phyloP scores from a whole-genome alignment of 2,329 filamentous ascomycete genomes.

The Fusarium sp. region DNA sequence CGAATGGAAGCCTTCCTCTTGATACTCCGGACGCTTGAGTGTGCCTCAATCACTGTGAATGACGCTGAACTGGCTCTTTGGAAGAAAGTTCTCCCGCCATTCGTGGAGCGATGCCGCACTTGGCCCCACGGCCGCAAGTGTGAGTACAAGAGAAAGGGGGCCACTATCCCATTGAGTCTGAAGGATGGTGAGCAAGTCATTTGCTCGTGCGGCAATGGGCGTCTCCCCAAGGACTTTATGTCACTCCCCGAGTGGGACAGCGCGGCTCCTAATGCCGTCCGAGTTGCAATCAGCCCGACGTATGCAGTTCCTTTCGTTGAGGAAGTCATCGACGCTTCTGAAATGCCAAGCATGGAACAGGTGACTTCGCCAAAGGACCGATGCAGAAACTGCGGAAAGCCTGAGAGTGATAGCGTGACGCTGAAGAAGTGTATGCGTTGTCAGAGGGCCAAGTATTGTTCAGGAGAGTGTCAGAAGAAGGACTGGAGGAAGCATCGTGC shows the following conservation, averaged over 20 bases:
- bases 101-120: constrained; percentile 62
- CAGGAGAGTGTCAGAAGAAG: constrained; percentile 62
- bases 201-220: constrained; percentile 60
- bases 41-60: constrained; percentile 56
- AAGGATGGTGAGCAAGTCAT: constrained; percentile 53
- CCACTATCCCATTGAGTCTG: constrained; percentile 54
- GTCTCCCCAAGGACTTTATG: constrained; percentile 55
- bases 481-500: constrained; percentile 66
- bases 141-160: constrained; percentile 55
- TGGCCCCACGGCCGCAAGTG: constrained; percentile 58
- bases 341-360: constrained; percentile 22
- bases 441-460: constrained; percentile 61
- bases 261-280: constrained; percentile 58
- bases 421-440: constrained; percentile 62
- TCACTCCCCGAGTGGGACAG: constrained; percentile 58
- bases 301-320: constrained; percentile 61
- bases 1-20: constrained; percentile 55
- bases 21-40: constrained; percentile 51
- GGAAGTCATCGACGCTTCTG: constrained; percentile 48
- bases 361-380: constrained; percentile 31
- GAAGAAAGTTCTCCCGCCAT: constrained; percentile 58
- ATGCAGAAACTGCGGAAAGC: constrained; percentile 54
- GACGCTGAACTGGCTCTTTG: constrained; percentile 69
- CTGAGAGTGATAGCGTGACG: constrained; percentile 42
- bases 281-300: constrained; percentile 68